Evolutionary conservation across 176 grass and related monocot genomes (phyloP), one percentile per base, ranked within the genome.

Genomic region (Carex littledalei): DNA sequence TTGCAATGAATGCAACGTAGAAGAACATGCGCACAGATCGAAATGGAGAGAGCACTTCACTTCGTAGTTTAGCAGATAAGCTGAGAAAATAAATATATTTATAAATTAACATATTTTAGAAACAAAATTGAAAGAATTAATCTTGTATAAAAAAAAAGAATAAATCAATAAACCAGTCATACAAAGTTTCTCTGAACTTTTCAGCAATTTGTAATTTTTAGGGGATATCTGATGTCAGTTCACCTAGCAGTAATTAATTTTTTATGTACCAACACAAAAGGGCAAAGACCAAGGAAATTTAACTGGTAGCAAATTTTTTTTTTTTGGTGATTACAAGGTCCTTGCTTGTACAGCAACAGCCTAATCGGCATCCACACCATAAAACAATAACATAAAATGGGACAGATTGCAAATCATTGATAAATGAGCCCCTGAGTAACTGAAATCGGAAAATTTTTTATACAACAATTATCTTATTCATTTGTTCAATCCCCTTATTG

Each of bases 11-110:
- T 57, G 93, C 92, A 1, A 98, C 86, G 86, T 98, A 98, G 88
- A 98, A 98, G 88, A 98, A 98, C 95, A 98, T 98, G 63, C 95
- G 91, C 79, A 98, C 85, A 11, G 91, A 83, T 5, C 95, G 92
- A 83, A 84, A 94, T 1, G 95, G 95, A 49, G 95, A 91, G 50
- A 98, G 86, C 1, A 98, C 95, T 86, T 98, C 95, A 78, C 91
- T 98, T 90, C 93, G 84, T 63, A 98, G 92, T 87, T 86, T 98
- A 14, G 92, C 89, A 61, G 87, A 57, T 53, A 89, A 98, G 87
- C 95, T 94, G 88, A 79, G 61, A 67, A 45, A 50, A 18, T 63
- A 57, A 86, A 14, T 31, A 69, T 2, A 74, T 74, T 15, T 49
- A 13, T 74, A 22, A 50, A 50, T n/a, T 45, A 24, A 69, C 32